Base-by-base conservation (phyloP, 2,329 filamentous ascomycete genomes). In the Aspergillus melleus region DNA sequence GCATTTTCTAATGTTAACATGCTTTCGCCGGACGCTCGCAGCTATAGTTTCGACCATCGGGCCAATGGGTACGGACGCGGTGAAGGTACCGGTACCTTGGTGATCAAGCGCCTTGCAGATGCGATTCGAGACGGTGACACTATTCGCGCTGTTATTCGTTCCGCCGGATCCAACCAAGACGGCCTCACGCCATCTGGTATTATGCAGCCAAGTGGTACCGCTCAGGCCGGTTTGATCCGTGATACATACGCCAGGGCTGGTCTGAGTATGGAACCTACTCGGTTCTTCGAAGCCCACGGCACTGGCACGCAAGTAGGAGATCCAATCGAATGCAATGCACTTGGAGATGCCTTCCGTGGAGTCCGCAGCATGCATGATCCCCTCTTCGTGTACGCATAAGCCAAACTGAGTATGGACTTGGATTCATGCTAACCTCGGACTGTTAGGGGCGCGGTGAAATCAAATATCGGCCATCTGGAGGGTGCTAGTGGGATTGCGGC, bases 401-500 rank as follows among this genome's bases (percentile, higher is more conserved):
- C 16, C 36, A 16, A 16, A 42, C 6, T 8, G 12, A 16, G 14
- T 42, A 16, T 42, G 4, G 4, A 12, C 14, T 16, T 42, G 16
- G 36, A n/a, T n/a, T n/a, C 16, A 16, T 42, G 36, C 36, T 42
- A n/a, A 42, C 36, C 3, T 42, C 36, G 16, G 14, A 42, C 14
- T 22, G 22, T 9, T 14, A 47, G 44, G 22, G 64, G 62, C 14
- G 66, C 65, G 1, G 59, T 66, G 8, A 68, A 67, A 56, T 63
- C 63, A 6, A 68, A 67, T 51, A 59, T 68, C 20, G 68, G 66
- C 12, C 66, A 68, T 46, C n/a, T 64, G 6, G 66, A 68, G 49
- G 74, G 73, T n/a, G 75, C 73, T 4, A 74, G 71, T 58, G 77
- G 76, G 14, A 64, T 80, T 49, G 70, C 74, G 5, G 71, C 70